A percentile compares a stretch with the other conserved stretches of the same genome.
These are phyloP conservation scores for Russula ochroleuca DNA, from an alignment of 768 basidiomycete species.

Conservation along the genomic window DNA sequence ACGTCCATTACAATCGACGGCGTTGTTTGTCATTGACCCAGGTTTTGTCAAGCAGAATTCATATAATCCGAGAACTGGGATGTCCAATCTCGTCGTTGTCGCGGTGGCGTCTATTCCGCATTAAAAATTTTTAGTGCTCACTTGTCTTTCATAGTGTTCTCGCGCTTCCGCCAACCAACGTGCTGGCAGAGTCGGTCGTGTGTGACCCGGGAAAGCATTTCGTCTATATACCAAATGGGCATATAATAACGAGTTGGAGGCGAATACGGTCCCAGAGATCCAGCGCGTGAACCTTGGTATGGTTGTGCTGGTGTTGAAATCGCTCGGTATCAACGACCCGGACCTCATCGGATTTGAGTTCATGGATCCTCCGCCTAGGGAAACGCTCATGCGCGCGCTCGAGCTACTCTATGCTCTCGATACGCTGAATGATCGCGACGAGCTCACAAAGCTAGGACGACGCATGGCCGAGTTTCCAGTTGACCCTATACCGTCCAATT, in stretches of 20 bases:
- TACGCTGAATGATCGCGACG: constrained; percentile 92
- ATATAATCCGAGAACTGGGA: constrained; percentile 97
- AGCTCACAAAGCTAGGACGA: constrained; percentile 93
- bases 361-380: constrained; percentile 95
- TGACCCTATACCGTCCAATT: constrained; percentile 94
- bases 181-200: constrained; percentile 95
- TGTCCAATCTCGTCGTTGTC: constrained; percentile 94
- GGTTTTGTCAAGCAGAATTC: constrained; percentile 99
- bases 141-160: constrained; percentile 60
- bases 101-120: constrained; percentile 52
- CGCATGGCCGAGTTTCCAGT: constrained; percentile 99
- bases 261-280: constrained; percentile 97
- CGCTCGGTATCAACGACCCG: constrained; percentile 96
- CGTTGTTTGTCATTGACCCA: constrained; percentile 98
- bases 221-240: constrained; percentile 99
- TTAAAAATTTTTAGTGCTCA: not conserved
- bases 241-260: constrained; percentile 90
- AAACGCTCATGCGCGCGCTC: constrained; percentile 92
- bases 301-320: constrained; percentile 93
- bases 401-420: constrained; percentile 94
- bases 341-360: constrained; percentile 98
- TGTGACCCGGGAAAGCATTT: constrained; percentile 97
- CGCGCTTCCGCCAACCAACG: constrained; percentile 96
- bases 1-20: constrained; percentile 99
- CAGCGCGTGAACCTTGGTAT: constrained; percentile 97